Base-by-base conservation (phyloP, 306 rosid species). In the Cucurbita ficifolia region DNA sequence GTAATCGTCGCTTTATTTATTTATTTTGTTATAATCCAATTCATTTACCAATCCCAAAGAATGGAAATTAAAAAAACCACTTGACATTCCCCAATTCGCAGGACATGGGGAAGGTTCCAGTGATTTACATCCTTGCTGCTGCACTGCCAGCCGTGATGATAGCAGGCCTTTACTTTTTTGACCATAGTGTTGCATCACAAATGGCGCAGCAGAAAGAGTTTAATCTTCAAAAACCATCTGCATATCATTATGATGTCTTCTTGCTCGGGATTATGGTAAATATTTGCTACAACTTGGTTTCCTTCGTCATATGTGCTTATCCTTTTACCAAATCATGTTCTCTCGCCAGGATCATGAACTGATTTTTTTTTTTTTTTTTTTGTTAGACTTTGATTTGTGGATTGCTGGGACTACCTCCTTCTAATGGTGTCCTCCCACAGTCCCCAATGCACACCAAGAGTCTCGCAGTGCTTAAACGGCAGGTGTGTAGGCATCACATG, bases 401-500 rank as follows among this genome's bases (percentile, higher is more conserved):
- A 33, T 77, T 94, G 82, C 76, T 94, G 74, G 98, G 98, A 48
- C 80, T 94, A 58, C 97, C 98, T n/a, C 97, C 97, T 78, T 87
- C 98, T 74, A 94, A 94, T 81, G 98, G 98, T 60, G 98, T 94
- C 72, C 84, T 93, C 21, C 98, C 97, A 53, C 98, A 93, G 78
- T 90, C 98, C 40, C 98, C 97, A 51, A 87, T 93, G 97, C 98
- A 93, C 86, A 86, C 97, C 16, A 93, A 87, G 85, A 93, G 97
- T 81, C 91, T 90, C 2, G 88, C 96, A 59, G 86, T 89, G 83
- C 96, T 93, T 77, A 85, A 85, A 65, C 86, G 82, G 74, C 96
- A 88, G 86, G 96, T 82, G 75, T n/a, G 16, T n/a, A 13, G 63
- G 48, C 68, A 35, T 7, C 5, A 9, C 21, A 29, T 46, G 42